These are phyloP conservation scores for Beauveria medogensis DNA, from an alignment of 2,329 filamentous ascomycete genomes.

Conservation along the genomic window DNA sequence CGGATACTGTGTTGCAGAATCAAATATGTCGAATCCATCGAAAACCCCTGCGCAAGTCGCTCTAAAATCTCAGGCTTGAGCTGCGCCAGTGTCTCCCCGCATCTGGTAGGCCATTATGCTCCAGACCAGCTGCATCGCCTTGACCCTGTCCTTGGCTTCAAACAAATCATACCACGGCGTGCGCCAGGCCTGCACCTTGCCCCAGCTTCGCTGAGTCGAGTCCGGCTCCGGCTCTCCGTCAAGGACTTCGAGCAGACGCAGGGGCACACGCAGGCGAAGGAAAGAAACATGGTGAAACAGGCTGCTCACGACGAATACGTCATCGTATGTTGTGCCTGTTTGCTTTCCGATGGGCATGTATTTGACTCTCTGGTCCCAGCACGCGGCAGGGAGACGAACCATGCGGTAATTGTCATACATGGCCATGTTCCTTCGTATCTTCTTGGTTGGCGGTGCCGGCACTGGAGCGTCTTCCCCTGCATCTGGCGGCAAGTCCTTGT, in stretches of 20 bases:
- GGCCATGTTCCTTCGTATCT: conserved; percentile 44
- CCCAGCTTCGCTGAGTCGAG: conserved; percentile 36
- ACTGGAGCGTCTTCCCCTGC: conserved; percentile 18
- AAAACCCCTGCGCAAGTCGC: too few species aligned
- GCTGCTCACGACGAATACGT: conserved; percentile 53
- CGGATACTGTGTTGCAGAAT: neutral
- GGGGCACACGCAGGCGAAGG: conserved; percentile 50
- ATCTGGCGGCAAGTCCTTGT: conserved; percentile 34
- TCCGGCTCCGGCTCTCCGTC: conserved; percentile 35
- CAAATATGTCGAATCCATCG: neutral
- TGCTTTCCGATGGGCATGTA: conserved; percentile 50
- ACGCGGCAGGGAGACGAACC: conserved; percentile 47
- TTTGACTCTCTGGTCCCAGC: conserved; percentile 52
- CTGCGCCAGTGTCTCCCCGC: conserved; percentile 17
- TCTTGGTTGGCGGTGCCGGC: conserved; percentile 32
- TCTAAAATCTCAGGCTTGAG: neutral
- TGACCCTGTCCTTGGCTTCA: conserved; percentile 41
- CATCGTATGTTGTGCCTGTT: conserved; percentile 42
- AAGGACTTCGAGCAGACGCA: conserved; percentile 42
- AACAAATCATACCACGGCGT: conserved; percentile 57
- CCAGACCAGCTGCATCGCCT: conserved; percentile 51
- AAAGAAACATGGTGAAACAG: conserved; percentile 53
- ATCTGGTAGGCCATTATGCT: conserved; percentile 53
- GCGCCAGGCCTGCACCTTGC: conserved; percentile 45
- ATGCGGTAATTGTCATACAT: conserved; percentile 59